Evolutionary conservation across 208 protist species (phyloP).

Genomic region (Trypanosoma cruzi): DNA sequence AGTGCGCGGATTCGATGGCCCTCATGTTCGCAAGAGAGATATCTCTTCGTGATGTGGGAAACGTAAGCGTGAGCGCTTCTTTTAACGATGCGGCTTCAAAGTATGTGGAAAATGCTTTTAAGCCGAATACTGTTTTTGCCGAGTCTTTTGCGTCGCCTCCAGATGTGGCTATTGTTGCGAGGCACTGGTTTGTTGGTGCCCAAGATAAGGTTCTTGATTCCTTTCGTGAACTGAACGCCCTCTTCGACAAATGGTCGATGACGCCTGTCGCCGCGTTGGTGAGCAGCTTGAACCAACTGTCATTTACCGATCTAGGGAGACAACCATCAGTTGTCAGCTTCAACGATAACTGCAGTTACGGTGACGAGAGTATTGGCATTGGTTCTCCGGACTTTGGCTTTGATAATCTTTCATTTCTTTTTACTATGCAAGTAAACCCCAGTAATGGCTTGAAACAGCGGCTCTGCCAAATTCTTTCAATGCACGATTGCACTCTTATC

Average conservation of each 20-base stretch:
- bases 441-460: background rate
- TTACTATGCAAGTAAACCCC: conserved; percentile 15
- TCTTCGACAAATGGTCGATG: conserved; percentile 32
- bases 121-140: conserved; percentile 11
- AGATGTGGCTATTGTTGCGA: conserved; percentile 41
- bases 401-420: conserved; percentile 23
- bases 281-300: conserved; percentile 40
- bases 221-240: conserved; percentile 26
- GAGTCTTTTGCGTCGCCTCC: conserved; percentile 24
- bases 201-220: conserved; percentile 9
- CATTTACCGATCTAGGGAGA: conserved; percentile 32
- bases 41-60: conserved; percentile 35
- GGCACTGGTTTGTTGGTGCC: conserved; percentile 40
- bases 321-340: conserved; percentile 48
- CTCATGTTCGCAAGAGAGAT: conserved; percentile 43
- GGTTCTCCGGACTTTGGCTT: conserved; percentile 9
- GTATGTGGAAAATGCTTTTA: conserved; percentile 31
- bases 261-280: conserved; percentile 12
- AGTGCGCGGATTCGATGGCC: conserved; percentile 16
- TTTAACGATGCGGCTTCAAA: conserved; percentile 31
- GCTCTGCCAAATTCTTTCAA: conserved; percentile 22
- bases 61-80: conserved; percentile 23
- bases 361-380: conserved; percentile 1
- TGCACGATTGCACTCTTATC: conserved; percentile 22
- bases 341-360: conserved; percentile 39